A percentile compares a stretch with the other conserved stretches of the same genome.
phyloP scores from a whole-genome alignment of 768 basidiomycete genomes.

The Tricholoma saponaceum region DNA sequence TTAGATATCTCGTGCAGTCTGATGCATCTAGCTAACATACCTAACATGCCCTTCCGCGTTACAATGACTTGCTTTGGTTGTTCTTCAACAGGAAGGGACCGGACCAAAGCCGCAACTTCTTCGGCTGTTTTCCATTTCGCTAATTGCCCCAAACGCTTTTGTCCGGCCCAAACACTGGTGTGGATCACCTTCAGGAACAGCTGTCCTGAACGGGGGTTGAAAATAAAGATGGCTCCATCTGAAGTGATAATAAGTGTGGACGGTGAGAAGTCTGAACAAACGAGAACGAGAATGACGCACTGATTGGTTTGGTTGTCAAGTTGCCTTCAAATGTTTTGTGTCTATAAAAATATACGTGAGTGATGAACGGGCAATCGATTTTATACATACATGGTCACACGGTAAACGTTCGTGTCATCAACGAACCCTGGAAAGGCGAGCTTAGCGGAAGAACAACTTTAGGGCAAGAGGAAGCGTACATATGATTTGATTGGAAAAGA shows the following conservation, averaged over 20 bases:
- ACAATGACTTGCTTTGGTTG: conserved; percentile 99
- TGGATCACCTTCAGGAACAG: conserved; percentile 99
- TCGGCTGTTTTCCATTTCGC: conserved; percentile 99
- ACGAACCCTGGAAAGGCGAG: conserved; percentile 70
- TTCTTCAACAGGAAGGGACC: conserved; percentile 98
- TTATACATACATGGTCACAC: conserved; percentile 76
- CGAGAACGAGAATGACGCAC: conserved; percentile 34
- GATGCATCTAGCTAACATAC: conserved; percentile 33
- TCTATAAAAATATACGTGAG: conserved; percentile 29
- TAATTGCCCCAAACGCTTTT: conserved; percentile 98
- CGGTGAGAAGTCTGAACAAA: background rate
- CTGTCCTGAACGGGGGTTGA: conserved; percentile 98
- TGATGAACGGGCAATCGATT: background rate
- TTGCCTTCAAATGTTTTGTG: conserved; percentile 99
- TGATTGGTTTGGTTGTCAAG: conserved; percentile 98
- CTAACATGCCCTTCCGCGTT: conserved; percentile 99
- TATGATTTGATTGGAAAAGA: conserved; percentile 98
- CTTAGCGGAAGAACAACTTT: background rate
- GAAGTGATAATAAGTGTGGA: conserved; percentile 4
- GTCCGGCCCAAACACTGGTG: conserved; percentile 99
- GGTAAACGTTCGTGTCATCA: conserved; percentile 99
- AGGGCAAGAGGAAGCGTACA: conserved; percentile 39
- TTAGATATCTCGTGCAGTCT: background rate
- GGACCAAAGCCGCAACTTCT: conserved; percentile 97
- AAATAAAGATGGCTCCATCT: conserved; percentile 98